phyloP scores from a whole-genome alignment of 495 filamentous ascomycete species.

The Xylona heveae region DNA sequence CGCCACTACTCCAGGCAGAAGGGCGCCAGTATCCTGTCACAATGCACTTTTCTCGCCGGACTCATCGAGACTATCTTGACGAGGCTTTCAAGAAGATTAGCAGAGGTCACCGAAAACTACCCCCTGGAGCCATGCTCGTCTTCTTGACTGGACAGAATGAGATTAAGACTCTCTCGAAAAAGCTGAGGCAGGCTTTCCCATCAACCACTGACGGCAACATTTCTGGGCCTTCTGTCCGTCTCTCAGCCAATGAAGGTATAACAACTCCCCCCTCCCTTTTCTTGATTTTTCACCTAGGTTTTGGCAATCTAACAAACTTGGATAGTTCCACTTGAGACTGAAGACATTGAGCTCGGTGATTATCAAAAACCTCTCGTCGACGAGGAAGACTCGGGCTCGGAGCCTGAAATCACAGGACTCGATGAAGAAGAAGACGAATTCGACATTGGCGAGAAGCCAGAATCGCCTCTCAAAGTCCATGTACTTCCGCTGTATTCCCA shows the following conservation, averaged over 20 bases:
- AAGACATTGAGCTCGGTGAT: slow-evolving; percentile 70
- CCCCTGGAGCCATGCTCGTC: slow-evolving; percentile 80
- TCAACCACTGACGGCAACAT: slow-evolving; percentile 29
- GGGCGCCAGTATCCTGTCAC: slow-evolving; percentile 88
- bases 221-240: slow-evolving; percentile 40
- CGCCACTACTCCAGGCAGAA: slow-evolving; percentile 74
- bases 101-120: slow-evolving; percentile 75
- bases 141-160: slow-evolving; percentile 92
- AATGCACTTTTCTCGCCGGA: slow-evolving; percentile 67
- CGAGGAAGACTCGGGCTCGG: slow-evolving; percentile 17
- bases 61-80: slow-evolving; percentile 70
- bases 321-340: slow-evolving; percentile 49
- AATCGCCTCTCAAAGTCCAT: slow-evolving; percentile 40
- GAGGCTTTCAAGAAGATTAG: slow-evolving; percentile 77
- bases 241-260: slow-evolving; percentile 42
- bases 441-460: slow-evolving; percentile 25
- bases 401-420: slow-evolving; percentile 16
- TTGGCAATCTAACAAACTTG: background rate
- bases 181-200: slow-evolving; percentile 50
- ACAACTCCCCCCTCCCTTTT: background rate
- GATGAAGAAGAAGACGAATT: slow-evolving; percentile 43
- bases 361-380: slow-evolving; percentile 17
- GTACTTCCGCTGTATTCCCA: slow-evolving; percentile 85
- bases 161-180: slow-evolving; percentile 57
- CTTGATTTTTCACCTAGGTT: background rate